Base-by-base conservation (phyloP, 2,329 filamentous ascomycete species). In the Aspergillus luchuensis region DNA sequence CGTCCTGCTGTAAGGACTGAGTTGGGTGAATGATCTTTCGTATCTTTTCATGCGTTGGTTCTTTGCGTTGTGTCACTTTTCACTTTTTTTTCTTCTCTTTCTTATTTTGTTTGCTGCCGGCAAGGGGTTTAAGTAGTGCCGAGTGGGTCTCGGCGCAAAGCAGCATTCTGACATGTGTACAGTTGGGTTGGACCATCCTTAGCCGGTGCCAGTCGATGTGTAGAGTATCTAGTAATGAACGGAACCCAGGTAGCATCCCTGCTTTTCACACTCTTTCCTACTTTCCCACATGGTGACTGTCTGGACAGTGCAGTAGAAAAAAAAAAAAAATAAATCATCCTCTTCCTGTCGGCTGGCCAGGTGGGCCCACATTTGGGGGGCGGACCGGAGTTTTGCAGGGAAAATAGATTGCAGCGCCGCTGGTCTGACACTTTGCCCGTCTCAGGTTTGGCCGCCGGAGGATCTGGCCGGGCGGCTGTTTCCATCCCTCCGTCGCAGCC, bases 1-100 rank as follows among this genome's bases (percentile, higher is more conserved):
- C 15, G 60, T 78, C 55, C 59, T 78, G 19, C 58, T 74, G 63
- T 78, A 70, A 68, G 36, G 51, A 23, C 36, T 13, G 28, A 30
- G 33, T 15, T 11, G 33, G 5, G 33, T 36, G 1, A 11, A 36
- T 3, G 33, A 36, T 36, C 11, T 36, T 13, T 13, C 11, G 33
- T 36, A 36, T 36, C 30, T 36, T 36, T 15, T 11, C 33, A 11
- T n/a, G 30, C 15, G 45, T 45, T 25, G 15, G 19, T 58, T 59
- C 53, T 52, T 19, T 23, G 58, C 53, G 57, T 61, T 48, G 51
- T 39, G 47, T 62, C 51, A 62, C 50, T 48, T 45, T 59, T 58
- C 41, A 21, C 56, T 56, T 54, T 59, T 64, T 47, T 54, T 36
- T 58, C 60, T 63, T 25, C 54, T 56, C 57, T 62, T 59, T 66